Conservation (phyloP, 2,329 filamentous ascomycete genomes). For the Phialophora macrospora region DNA sequence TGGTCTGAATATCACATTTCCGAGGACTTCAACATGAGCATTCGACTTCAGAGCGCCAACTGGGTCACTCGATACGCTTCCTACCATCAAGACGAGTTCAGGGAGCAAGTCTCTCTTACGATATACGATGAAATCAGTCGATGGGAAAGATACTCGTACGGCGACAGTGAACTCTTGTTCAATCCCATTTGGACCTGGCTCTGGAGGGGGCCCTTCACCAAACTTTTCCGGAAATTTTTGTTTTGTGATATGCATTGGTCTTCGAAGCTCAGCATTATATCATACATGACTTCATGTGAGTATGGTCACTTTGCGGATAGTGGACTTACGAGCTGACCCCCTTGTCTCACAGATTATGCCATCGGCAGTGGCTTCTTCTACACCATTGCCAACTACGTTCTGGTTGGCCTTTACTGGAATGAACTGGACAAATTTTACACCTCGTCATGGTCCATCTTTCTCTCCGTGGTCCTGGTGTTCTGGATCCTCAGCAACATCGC, state of each 20-base stretch:
- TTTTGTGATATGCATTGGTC: constrained; percentile 63
- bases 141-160: constrained; percentile 86
- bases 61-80: constrained; percentile 71
- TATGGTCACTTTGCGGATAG: constrained; percentile 52
- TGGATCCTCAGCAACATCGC: constrained; percentile 64
- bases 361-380: constrained; percentile 69
- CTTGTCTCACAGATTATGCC: constrained; percentile 59
- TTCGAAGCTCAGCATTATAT: constrained; percentile 72
- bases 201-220: constrained; percentile 74
- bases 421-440: constrained; percentile 69
- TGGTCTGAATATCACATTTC: constrained; percentile 79
- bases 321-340: constrained; percentile 24
- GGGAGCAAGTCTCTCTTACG: constrained; percentile 79
- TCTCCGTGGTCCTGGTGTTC: constrained; percentile 65
- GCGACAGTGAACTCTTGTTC: constrained; percentile 80
- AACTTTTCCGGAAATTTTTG: constrained; percentile 74
- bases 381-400: constrained; percentile 70
- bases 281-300: constrained; percentile 59
- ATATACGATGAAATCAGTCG: constrained; percentile 81
- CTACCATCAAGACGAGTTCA: constrained; percentile 71
- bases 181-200: constrained; percentile 75
- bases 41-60: constrained; percentile 70
- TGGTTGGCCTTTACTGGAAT: constrained; percentile 71
- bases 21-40: constrained; percentile 76
- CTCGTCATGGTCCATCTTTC: constrained; percentile 57